Evolutionary conservation across 345 rosid species (phyloP), one percentile per base, ranked within the genome.

Genomic region (Murraya koenigii): DNA sequence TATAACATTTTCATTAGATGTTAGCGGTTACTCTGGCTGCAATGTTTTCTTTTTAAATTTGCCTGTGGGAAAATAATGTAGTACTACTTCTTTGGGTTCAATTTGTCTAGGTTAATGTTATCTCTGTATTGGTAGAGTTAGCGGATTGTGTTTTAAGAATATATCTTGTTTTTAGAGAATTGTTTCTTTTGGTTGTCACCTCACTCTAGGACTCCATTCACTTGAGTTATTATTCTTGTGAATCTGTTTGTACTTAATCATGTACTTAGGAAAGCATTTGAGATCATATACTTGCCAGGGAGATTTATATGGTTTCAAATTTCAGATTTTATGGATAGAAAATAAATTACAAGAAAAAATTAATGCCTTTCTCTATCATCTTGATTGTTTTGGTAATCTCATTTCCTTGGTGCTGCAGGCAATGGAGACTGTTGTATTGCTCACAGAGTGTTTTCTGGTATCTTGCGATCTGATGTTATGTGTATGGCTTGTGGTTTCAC

Each of bases 401-500:
- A 20, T 85, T 62, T 62, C 47, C 80, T 30, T 77, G 80, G 55
- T 76, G 70, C 28, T 80, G 86, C 81, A 84, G 91, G 89, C 35
- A 82, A 77, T 66, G 89, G 91, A 52, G 92, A 89, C 33, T 85
- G 91, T 77, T 87, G 92, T 72, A 85, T 90, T 66, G 89, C 91
- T 39, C 93, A 88, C 49, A 82, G 83, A 75, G 88, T 90, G 7
- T 89, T 86, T 77, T 90, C 90, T 32, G 95, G 83, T 60, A 87
- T 89, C 74, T 69, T 89, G 75, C 82, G 90, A 58, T 89, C 92
- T 62, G 91, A 88, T 84, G 93, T 90, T 78, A 88, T 90, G 93
- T 90, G 91, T 69, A 85, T 84, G 91, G 83, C 79, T 56, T 88
- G 93, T 82, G 93, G 93, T 65, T 90, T 87, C 80, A 88, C 91